Percentiles rank a stretch among this genome's conserved stretches.
phyloP scores from a whole-genome alignment of 148 eudicot genomes.

The Rhododendron mucronatum region DNA sequence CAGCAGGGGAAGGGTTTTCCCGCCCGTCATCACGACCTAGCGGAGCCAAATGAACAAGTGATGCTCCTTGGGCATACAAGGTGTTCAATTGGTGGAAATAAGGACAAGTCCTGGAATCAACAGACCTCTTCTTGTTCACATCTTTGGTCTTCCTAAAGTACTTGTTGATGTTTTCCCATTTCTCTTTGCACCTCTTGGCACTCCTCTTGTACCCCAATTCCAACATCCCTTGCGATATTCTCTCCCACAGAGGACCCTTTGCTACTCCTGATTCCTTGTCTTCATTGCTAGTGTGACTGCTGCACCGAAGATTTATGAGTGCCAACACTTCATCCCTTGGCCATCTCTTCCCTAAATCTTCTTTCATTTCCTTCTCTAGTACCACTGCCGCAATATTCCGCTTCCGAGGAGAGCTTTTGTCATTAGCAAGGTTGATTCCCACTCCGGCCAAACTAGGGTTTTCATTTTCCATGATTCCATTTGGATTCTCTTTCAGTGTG shows the following conservation, averaged over 20 bases:
- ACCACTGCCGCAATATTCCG: not conserved
- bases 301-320: constrained; percentile 68
- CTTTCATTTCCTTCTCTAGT: constrained; percentile 6
- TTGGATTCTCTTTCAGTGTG: not conserved
- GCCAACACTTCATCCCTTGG: constrained; percentile 87
- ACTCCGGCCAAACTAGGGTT: constrained; percentile 29
- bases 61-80: constrained; percentile 58
- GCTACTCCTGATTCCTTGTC: constrained; percentile 12
- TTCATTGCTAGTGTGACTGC: constrained; percentile 25
- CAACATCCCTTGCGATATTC: constrained; percentile 70
- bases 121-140: constrained; percentile 74
- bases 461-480: constrained; percentile 16
- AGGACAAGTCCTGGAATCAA: constrained; percentile 87
- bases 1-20: constrained; percentile 9
- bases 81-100: constrained; percentile 72
- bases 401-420: constrained; percentile 6
- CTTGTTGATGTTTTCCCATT: constrained; percentile 98
- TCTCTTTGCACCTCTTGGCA: constrained; percentile 93
- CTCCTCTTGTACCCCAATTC: constrained; percentile 74
- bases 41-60: constrained; percentile 17
- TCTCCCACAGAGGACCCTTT: constrained; percentile 85
- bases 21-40: constrained; percentile 15
- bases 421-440: not conserved
- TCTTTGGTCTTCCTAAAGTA: constrained; percentile 88
- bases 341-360: constrained; percentile 71